These are phyloP conservation scores for Fagus crenata DNA, from an alignment of 306 rosid genomes.

Conservation along the genomic window DNA sequence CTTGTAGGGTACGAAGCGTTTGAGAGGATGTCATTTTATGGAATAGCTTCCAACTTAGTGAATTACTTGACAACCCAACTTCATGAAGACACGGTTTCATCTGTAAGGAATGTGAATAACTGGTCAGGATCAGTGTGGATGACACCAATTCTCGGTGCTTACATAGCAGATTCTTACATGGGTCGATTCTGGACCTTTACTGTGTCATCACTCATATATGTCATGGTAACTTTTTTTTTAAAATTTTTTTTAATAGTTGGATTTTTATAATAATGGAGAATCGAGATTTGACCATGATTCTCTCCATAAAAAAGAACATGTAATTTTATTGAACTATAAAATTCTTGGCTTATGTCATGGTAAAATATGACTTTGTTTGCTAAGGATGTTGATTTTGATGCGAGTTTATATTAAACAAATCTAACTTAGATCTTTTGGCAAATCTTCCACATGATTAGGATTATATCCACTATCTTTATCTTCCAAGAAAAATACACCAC, in stretches of 20 bases:
- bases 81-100: conserved; percentile 86
- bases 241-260: too few relatives aligned
- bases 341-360: conserved; percentile 58
- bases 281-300: too few relatives aligned
- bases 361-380: conserved; percentile 30
- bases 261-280: too few relatives aligned
- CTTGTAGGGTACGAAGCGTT: conserved; percentile 90
- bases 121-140: conserved; percentile 99
- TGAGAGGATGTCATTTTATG: conserved; percentile 99
- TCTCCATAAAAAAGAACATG: too few relatives aligned
- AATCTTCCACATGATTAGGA: background rate
- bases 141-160: conserved; percentile 93
- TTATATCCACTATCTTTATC: background rate
- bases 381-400: background rate
- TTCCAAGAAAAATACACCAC: conserved; percentile 17
- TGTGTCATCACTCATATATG: conserved; percentile 76
- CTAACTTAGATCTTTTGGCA: background rate
- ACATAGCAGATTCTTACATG: conserved; percentile 78
- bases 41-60: conserved; percentile 86
- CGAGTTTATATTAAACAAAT: background rate
- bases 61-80: conserved; percentile 82
- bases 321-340: too few relatives aligned
- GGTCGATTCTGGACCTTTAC: conserved; percentile 99
- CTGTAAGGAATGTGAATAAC: conserved; percentile 90
- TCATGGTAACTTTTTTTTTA: conserved; percentile 50